These are phyloP conservation scores for Geosmithia flava DNA, from an alignment of 2,329 filamentous ascomycete genomes.

Conservation along the genomic window DNA sequence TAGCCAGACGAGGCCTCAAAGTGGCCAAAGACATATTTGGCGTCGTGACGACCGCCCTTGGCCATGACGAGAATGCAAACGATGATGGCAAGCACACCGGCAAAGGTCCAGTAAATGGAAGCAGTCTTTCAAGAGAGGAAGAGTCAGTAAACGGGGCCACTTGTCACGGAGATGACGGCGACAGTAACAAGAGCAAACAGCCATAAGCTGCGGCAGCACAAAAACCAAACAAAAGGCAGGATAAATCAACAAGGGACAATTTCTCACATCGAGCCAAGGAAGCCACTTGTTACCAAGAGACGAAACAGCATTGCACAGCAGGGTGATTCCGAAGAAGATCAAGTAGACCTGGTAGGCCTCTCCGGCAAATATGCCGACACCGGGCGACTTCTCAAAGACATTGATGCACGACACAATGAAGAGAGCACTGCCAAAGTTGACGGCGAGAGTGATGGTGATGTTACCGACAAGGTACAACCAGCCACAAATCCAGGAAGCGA, in stretches of 20 bases:
- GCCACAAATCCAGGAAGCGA: slow-evolving; percentile 60
- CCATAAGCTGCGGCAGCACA: too few species aligned
- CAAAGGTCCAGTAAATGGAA: slow-evolving; percentile 65
- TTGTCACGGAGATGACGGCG: neutral
- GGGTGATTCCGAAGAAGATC: slow-evolving; percentile 57
- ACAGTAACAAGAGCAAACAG: slow-evolving; percentile 1
- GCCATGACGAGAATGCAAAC: slow-evolving; percentile 52
- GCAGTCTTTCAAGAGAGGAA: slow-evolving; percentile 30
- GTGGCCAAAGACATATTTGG: slow-evolving; percentile 51
- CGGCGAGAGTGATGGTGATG: slow-evolving; percentile 71
- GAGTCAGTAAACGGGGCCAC: neutral
- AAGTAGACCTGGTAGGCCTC: slow-evolving; percentile 56
- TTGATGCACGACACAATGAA: slow-evolving; percentile 44
- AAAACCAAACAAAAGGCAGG: neutral
- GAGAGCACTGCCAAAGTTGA: slow-evolving; percentile 68
- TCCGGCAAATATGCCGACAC: slow-evolving; percentile 29
- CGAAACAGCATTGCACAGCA: slow-evolving; percentile 53
- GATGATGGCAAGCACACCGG: slow-evolving; percentile 53
- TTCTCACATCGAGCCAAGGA: slow-evolving; percentile 54
- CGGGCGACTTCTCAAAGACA: slow-evolving; percentile 34
- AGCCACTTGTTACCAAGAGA: slow-evolving; percentile 55
- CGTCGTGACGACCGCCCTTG: slow-evolving; percentile 52
- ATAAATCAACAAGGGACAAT: slow-evolving; percentile 6
- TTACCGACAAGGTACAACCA: slow-evolving; percentile 72
- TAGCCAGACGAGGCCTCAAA: slow-evolving; percentile 61